Evolutionary conservation across 2,329 filamentous ascomycete species (phyloP), one percentile per base, ranked within the genome.

Genomic region (Sordariomycetes sp.): DNA sequence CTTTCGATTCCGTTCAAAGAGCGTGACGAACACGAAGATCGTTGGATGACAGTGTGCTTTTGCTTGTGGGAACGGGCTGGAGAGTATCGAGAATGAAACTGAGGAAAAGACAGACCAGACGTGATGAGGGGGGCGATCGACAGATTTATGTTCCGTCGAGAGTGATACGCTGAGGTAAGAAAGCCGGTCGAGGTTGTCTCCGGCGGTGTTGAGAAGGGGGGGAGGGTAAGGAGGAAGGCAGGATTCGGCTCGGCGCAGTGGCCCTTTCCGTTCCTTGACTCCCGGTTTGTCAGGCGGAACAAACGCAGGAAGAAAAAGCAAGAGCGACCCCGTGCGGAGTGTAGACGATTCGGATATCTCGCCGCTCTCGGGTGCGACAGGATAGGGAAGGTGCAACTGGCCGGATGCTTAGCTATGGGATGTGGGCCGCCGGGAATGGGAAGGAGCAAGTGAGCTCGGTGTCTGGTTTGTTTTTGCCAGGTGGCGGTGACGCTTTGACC

Each of bases 391-490:
- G 39, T 45, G 15, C 28, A 32, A 32, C 28, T 8, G 4, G 28
- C 28, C 12, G n/a, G 39, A 45, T n/a, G 39, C 13, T 45, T 32
- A 32, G 28, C 28, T 32, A 8, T 32, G 28, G 39, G 15, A 17
- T 45, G 39, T 15, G 15, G 39, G 7, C 39, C 39, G 15, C 8
- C 10, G 8, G 53, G 10, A 22, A 12, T 25, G 24, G n/a, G 51
- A 52, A 34, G 42, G 45, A 50, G 45, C 24, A n/a, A 39, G 20
- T 32, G 54, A 32, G 15, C 24, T 32, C 50, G 24, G 54, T 36
- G 34, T 56, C 50, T 34, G 10, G 45, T 50, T 35, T 56, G 45
- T 28, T 56, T 28, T 20, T 56, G 54, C 54, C 34, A 56, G 54
- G 54, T 45, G 17, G 39, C 39, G 39, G 39, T 45, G 39, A 17